Conservation (phyloP, 441 rosid species). For the Raphanus hybrid region DNA sequence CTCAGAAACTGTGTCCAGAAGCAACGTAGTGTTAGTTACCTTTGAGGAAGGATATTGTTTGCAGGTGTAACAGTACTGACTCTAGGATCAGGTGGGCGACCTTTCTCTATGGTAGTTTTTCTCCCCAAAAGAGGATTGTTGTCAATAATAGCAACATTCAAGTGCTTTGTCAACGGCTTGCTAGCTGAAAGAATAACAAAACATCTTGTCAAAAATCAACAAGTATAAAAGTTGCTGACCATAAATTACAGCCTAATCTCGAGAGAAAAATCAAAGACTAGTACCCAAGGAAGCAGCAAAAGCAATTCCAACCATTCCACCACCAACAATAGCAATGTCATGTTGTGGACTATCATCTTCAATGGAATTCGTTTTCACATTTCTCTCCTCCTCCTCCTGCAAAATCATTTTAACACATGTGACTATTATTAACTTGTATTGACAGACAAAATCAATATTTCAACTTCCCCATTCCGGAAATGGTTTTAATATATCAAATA, state of each 20-base stretch:
- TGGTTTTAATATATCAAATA: too few relatives aligned
- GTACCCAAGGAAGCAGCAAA: slow-evolving; percentile 93
- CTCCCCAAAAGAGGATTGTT: slow-evolving; percentile 79
- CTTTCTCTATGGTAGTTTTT: slow-evolving; percentile 57
- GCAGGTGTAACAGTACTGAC: slow-evolving; percentile 96
- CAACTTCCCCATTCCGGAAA: too few relatives aligned
- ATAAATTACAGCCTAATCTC: neutral
- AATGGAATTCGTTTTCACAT: slow-evolving; percentile 38
- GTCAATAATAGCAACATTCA: slow-evolving; percentile 87
- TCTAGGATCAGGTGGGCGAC: slow-evolving; percentile 85
- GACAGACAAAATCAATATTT: too few relatives aligned
- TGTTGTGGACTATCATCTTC: slow-evolving; percentile 48
- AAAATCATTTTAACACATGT: slow-evolving; percentile 20
- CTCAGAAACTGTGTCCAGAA: neutral
- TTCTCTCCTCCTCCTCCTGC: slow-evolving; percentile 34
- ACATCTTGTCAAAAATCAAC: neutral
- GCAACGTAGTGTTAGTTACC: slow-evolving; percentile 37
- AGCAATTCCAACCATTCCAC: slow-evolving; percentile 99
- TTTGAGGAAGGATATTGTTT: slow-evolving; percentile 73
- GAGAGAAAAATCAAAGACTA: neutral
- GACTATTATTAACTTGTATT: neutral
- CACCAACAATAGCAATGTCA: slow-evolving; percentile 93
- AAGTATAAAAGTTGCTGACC: neutral
- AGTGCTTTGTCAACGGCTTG: slow-evolving; percentile 79
- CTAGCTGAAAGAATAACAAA: slow-evolving; percentile 66